Conservation (phyloP, 345 rosid species). For the Eucalyptus microcorys region DNA sequence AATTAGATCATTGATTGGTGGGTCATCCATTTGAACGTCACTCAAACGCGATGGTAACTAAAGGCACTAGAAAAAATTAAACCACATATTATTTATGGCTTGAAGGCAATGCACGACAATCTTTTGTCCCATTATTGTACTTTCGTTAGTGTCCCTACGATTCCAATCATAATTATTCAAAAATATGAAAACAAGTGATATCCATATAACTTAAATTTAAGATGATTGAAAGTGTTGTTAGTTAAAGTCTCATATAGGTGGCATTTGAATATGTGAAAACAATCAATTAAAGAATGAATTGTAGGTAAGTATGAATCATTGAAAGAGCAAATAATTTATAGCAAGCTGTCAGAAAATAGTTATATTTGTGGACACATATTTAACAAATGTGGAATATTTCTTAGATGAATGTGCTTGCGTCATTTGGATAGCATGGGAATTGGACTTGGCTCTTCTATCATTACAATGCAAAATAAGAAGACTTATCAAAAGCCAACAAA, state of each 20-base stretch:
- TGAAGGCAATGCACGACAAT: neutral
- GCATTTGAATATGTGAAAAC: neutral
- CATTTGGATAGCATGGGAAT: no score
- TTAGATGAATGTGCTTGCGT: no score
- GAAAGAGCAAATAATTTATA: neutral
- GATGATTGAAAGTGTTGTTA: neutral
- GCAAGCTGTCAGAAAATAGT: no score
- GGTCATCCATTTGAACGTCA: no score
- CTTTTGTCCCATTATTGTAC: neutral
- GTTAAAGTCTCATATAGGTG: neutral
- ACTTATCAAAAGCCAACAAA: no score
- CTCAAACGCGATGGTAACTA: no score
- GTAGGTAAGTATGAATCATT: neutral
- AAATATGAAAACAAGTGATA: no score
- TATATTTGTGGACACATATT: no score
- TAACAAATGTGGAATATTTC: accelerated
- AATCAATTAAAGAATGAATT: neutral
- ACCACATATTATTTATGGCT: neutral
- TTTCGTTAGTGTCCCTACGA: neutral
- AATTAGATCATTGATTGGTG: no score
- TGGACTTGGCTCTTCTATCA: neutral
- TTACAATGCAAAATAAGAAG: no score
- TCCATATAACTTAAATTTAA: no score
- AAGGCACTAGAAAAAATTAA: neutral
- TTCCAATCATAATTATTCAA: neutral